Evolutionary conservation across 192 early-diverging fungal genomes (phyloP), one percentile per base, ranked within the genome.

Genomic region (Jimgerdemannia lactiflua): DNA sequence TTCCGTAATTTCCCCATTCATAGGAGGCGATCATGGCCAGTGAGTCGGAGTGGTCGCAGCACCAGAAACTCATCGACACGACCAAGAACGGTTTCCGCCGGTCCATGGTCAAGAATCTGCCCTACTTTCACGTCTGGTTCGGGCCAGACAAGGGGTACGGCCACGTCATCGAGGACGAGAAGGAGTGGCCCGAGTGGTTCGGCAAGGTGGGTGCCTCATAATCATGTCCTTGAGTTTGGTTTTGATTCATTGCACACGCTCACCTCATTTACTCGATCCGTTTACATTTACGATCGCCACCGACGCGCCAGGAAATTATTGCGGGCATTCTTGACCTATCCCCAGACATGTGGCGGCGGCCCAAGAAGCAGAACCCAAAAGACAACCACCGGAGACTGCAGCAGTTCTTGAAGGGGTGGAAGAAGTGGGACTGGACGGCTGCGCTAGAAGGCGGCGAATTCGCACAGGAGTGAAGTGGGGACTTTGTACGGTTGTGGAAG

Each of bases 61-160:
- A 93, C 73, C 84, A 83, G 73, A 91, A 96, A 73, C 43, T 91
- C 59, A 93, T 96, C 64, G 90, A 92, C 75, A 94, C 92, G 9
- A 73, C 83, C 2, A 89, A 91, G 70, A 87, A 88, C 67, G 94
- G 93, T 39, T 94, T 95, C 78, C 87, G 93, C 69, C 77, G 87
- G 44, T 82, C 86, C 7, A 86, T 95, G 85, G 89, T 91, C 6
- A 86, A 89, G 9, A 89, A 97, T 49, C 65, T 98, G 82, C 96
- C 98, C 3, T 99, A 95, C 79, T 97, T 99, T 78, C 98, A 99
- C 71, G 95, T 98, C 3, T 99, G 98, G 98, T 94, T 95, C 76
- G 91, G 94, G 67, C 91, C 93, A 7, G 89, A 95, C 75, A 88
- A 91, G 43, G 96, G 98, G 3, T 89, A 91, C 73, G 98, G 97